Evolutionary conservation across 345 rosid species (phyloP).

Genomic region (Eucalyptus marginata): DNA sequence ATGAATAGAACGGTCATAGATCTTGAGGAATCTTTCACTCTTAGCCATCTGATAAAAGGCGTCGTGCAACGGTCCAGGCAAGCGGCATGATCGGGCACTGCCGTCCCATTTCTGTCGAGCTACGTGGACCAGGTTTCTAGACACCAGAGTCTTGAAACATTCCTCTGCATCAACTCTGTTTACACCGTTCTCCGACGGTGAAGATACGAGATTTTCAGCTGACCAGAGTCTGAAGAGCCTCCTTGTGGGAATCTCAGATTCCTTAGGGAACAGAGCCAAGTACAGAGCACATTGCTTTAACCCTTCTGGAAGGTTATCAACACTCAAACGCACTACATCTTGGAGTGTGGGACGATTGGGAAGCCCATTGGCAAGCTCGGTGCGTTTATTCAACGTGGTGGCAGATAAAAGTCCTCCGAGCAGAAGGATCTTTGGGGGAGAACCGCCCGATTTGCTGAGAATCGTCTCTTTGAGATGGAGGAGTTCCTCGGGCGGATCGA

Average conservation of each 20-base stretch:
- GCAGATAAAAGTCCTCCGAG: background rate
- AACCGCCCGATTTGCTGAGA: background rate
- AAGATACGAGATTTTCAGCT: background rate
- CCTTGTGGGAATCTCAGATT: background rate
- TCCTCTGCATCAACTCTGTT: background rate
- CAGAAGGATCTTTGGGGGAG: background rate
- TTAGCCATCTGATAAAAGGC: background rate
- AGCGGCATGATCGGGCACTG: slow-evolving; percentile 1
- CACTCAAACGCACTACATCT: background rate
- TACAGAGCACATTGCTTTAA: slow-evolving; percentile 10
- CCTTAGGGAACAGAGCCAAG: slow-evolving; percentile 18
- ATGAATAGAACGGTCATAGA: background rate
- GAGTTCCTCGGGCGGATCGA: accelerated
- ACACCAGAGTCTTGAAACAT: background rate
- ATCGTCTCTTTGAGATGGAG: background rate
- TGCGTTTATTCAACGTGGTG: accelerated
- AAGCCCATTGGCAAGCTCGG: background rate
- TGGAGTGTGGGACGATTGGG: background rate
- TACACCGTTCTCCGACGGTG: background rate
- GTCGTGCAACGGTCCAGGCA: background rate
- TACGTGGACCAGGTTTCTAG: slow-evolving; percentile 5
- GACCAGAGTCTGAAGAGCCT: slow-evolving; percentile 12
- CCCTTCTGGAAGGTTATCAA: background rate
- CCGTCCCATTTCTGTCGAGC: background rate
- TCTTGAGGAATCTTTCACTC: background rate